Percentiles rank a stretch among this genome's conserved stretches.
Conservation (phyloP, 805 yeast species). For the Suhomyces prunicola region DNA sequence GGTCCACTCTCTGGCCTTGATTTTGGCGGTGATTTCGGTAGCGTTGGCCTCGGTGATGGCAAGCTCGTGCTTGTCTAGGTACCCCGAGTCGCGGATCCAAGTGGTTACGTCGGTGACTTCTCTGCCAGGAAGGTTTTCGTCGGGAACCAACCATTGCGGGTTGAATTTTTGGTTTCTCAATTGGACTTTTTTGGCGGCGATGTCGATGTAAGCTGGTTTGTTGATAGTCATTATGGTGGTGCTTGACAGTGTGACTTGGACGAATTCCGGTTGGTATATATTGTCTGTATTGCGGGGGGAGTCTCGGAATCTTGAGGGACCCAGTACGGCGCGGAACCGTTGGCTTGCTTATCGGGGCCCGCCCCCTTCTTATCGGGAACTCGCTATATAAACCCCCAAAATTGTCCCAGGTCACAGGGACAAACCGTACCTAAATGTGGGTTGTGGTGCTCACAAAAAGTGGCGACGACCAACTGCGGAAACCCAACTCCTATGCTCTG, state of each 20-base stretch:
- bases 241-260: background rate
- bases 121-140: constrained; percentile 26
- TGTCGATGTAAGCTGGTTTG: constrained; percentile 26
- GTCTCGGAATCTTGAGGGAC: background rate
- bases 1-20: constrained; percentile 28
- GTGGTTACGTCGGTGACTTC: constrained; percentile 34
- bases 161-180: constrained; percentile 43
- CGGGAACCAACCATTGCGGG: constrained; percentile 43
- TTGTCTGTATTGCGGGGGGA: background rate
- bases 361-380: background rate
- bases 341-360: background rate
- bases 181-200: constrained; percentile 39
- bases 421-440: background rate
- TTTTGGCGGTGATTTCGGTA: constrained; percentile 22
- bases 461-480: background rate
- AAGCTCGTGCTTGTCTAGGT: constrained; percentile 29
- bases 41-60: constrained; percentile 39
- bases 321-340: background rate
- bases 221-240: constrained; percentile 1
- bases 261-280: background rate
- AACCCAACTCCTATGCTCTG: background rate
- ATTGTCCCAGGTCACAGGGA: constrained; percentile 7
- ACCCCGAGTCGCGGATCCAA: constrained; percentile 36
- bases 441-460: background rate
- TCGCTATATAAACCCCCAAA: background rate